Percentiles rank a stretch among this genome's conserved stretches.
phyloP scores from a whole-genome alignment of 371 early-diverging fungal species.

The Mortierella sp. region DNA sequence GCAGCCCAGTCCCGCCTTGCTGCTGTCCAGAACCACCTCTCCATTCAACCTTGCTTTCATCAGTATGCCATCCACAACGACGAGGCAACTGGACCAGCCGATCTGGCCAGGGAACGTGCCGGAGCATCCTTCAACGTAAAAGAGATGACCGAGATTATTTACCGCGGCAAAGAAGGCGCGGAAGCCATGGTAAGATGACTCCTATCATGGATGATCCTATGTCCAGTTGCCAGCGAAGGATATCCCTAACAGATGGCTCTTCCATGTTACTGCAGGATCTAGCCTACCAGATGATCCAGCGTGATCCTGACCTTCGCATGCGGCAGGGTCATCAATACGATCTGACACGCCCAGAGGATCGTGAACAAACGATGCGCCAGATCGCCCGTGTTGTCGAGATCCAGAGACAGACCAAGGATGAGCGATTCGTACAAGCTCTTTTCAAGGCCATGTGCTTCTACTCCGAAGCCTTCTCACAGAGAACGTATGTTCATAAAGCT shows the following conservation, averaged over 20 bases:
- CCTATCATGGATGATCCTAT: too few species aligned
- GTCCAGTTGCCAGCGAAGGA: too few species aligned
- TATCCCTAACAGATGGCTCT: too few species aligned
- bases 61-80: slow-evolving; percentile 47
- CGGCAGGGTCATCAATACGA: slow-evolving; percentile 67
- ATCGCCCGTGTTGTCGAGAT: slow-evolving; percentile 58
- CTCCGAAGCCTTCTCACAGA: slow-evolving; percentile 72
- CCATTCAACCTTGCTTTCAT: slow-evolving; percentile 49
- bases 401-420: slow-evolving; percentile 42
- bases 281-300: slow-evolving; percentile 65
- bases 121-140: slow-evolving; percentile 65
- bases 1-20: slow-evolving; percentile 46
- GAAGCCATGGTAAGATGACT: slow-evolving; percentile 55
- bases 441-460: slow-evolving; percentile 56
- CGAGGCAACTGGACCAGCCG: slow-evolving; percentile 56
- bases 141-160: slow-evolving; percentile 57
- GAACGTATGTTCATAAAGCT: slow-evolving; percentile 68
- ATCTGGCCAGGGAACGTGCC: slow-evolving; percentile 66
- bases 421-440: slow-evolving; percentile 40
- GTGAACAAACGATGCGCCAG: slow-evolving; percentile 76
- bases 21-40: slow-evolving; percentile 48
- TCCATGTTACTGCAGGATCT: too few species aligned
- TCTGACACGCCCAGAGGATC: slow-evolving; percentile 63
- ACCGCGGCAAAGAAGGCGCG: slow-evolving; percentile 60
- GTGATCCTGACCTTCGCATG: slow-evolving; percentile 70